Conservation (phyloP, 257 asterid genomes). For the Phtheirospermum japonicum region DNA sequence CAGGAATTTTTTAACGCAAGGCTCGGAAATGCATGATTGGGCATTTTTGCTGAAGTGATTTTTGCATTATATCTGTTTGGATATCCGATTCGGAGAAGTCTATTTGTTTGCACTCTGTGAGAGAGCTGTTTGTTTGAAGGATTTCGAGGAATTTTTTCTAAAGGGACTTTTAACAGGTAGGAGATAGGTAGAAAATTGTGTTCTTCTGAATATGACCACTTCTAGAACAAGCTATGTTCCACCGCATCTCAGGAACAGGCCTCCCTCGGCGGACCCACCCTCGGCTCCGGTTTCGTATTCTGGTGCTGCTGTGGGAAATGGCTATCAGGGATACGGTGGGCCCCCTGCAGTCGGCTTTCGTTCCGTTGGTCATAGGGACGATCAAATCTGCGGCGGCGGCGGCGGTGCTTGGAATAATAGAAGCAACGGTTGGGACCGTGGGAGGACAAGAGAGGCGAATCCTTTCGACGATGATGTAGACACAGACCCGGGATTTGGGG, state of each 20-base stretch:
- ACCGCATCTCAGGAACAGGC: conserved; percentile 50
- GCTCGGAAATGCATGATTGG: conserved; percentile 21
- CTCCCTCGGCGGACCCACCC: conserved; percentile 34
- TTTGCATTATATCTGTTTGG: conserved; percentile 6
- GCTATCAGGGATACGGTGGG: conserved; percentile 36
- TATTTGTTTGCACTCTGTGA: not conserved
- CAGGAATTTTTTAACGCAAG: not conserved
- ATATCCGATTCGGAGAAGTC: conserved; percentile 20
- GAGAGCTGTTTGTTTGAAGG: conserved; percentile 17
- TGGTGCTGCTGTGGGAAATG: conserved; percentile 36
- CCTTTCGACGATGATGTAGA: conserved; percentile 35
- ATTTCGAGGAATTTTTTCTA: no score
- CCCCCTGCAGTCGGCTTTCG: conserved; percentile 35
- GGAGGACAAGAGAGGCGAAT: conserved; percentile 48
- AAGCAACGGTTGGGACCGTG: conserved; percentile 43
- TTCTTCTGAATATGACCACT: conserved; percentile 3
- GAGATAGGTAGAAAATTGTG: conserved; percentile 11
- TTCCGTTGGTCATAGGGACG: conserved; percentile 42
- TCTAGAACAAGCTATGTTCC: conserved; percentile 40
- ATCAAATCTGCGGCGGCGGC: conserved; percentile 26
- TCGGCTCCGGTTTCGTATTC: conserved; percentile 40
- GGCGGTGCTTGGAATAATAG: conserved; percentile 45
- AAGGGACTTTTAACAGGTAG: conserved; percentile 5
- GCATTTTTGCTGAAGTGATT: conserved; percentile 3
- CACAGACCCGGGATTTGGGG: conserved; percentile 29